These are phyloP conservation scores for Pichiaceae sp. DNA, from an alignment of 1,139 yeast species.

Conservation along the genomic window DNA sequence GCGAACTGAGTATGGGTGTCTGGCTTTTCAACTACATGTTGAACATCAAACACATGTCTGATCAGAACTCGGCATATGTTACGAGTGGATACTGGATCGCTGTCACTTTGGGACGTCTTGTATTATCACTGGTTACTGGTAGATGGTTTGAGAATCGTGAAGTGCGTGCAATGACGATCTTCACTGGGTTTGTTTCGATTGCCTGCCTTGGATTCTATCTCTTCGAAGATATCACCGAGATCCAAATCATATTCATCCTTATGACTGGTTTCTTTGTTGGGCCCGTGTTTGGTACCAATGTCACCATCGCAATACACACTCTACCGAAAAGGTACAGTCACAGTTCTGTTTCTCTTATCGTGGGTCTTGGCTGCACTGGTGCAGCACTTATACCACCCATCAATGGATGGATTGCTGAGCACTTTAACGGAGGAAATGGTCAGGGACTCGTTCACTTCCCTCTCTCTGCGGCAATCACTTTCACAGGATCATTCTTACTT, in stretches of 20 bases:
- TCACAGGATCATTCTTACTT: constrained; percentile 13
- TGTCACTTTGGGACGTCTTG: constrained; percentile 52
- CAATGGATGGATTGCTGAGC: constrained; percentile 35
- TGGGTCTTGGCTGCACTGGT: constrained; percentile 78
- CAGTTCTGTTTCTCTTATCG: constrained; percentile 64
- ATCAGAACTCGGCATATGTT: constrained; percentile 44
- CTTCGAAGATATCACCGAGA: constrained; percentile 5
- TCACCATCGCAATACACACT: constrained; percentile 53
- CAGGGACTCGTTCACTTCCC: constrained; percentile 24
- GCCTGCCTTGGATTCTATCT: constrained; percentile 17
- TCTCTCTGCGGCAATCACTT: constrained; percentile 11
- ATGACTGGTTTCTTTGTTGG: constrained; percentile 64
- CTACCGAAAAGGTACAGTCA: constrained; percentile 58
- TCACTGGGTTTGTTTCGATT: constrained; percentile 22
- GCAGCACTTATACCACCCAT: constrained; percentile 65
- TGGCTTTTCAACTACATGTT: constrained; percentile 57
- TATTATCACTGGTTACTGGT: constrained; percentile 55
- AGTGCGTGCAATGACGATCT: constrained; percentile 37
- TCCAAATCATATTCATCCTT: constrained; percentile 35
- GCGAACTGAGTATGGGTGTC: constrained; percentile 60
- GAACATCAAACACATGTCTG: constrained; percentile 38
- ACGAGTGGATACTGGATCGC: constrained; percentile 64
- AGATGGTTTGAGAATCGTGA: constrained; percentile 39
- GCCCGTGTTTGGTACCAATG: constrained; percentile 73
- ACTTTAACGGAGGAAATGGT: constrained; percentile 16